Percentiles rank a stretch among this genome's conserved stretches.
These are phyloP conservation scores for Ensete ventricosum DNA, from an alignment of 176 grass and related monocot species.

Conservation along the genomic window DNA sequence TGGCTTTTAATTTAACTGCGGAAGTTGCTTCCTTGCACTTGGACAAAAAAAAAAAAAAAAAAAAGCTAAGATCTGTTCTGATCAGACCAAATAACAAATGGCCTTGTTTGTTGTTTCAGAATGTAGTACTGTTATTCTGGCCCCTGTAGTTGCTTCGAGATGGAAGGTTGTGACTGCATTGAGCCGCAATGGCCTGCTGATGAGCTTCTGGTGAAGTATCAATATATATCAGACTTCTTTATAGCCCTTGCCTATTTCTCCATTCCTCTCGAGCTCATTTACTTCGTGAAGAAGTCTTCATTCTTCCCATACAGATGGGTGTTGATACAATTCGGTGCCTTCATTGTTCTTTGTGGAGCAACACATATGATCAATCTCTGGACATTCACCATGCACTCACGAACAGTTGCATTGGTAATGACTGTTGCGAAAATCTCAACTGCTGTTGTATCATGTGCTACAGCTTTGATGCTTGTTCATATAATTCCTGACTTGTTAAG, in stretches of 20 bases:
- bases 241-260: conserved; percentile 77
- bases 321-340: conserved; percentile 59
- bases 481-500: conserved; percentile 60
- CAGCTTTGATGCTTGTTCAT: conserved; percentile 63
- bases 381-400: conserved; percentile 50
- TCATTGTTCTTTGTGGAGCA: conserved; percentile 64
- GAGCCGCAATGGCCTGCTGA: conserved; percentile 63
- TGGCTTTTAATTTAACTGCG: not conserved
- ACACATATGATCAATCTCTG: conserved; percentile 68
- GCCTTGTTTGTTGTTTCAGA: not conserved
- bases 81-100: not conserved
- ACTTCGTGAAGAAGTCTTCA: conserved; percentile 71
- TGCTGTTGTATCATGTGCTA: conserved; percentile 49
- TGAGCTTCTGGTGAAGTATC: conserved; percentile 57
- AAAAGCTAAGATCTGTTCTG: not conserved
- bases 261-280: conserved; percentile 73
- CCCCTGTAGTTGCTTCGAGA: conserved; percentile 4
- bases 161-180: conserved; percentile 66
- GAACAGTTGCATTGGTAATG: conserved; percentile 55
- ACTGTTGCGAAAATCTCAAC: conserved; percentile 55
- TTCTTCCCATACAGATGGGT: conserved; percentile 73
- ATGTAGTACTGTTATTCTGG: conserved; percentile 1
- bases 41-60: not conserved
- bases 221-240: conserved; percentile 83
- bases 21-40: not conserved